These are phyloP conservation scores for Quercus tomentella DNA, from an alignment of 331 rosid species.

Conservation along the genomic window DNA sequence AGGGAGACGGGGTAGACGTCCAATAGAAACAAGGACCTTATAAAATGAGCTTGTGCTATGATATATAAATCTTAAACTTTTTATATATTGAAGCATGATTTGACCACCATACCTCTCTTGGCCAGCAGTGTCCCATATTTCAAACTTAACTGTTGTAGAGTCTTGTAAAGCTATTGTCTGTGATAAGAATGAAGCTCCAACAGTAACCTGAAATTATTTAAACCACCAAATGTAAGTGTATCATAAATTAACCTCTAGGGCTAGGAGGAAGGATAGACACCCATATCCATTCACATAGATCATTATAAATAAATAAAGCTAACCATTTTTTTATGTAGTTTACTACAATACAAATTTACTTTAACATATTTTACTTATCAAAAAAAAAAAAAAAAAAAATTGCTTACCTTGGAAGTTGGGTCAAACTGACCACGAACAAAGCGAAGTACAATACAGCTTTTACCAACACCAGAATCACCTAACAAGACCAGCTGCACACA, in stretches of 20 bases:
- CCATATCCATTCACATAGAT: background rate
- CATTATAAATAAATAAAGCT: background rate
- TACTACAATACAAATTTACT: conserved; percentile 17
- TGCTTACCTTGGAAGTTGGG: conserved; percentile 91
- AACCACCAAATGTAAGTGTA: conserved; percentile 23
- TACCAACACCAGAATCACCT: conserved; percentile 99
- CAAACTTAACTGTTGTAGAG: conserved; percentile 97
- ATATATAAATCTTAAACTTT: conserved; percentile 6
- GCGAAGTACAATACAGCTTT: conserved; percentile 97
- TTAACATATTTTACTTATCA: background rate
- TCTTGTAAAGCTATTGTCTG: conserved; percentile 99
- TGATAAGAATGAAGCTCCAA: conserved; percentile 97
- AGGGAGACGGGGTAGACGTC: background rate
- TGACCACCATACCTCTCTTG: conserved; percentile 75
- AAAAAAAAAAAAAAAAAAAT: background rate
- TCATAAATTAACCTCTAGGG: background rate
- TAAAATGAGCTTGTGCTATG: background rate
- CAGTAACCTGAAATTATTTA: conserved; percentile 76
- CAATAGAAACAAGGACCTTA: background rate
- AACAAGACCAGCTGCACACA: conserved; percentile 82
- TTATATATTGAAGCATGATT: background rate
- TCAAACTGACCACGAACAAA: conserved; percentile 99
- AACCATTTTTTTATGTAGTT: background rate
- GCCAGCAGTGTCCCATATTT: conserved; percentile 99
- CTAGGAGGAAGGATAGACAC: background rate